Base-by-base conservation (phyloP, 441 rosid genomes). In the Omphalea diandra region DNA sequence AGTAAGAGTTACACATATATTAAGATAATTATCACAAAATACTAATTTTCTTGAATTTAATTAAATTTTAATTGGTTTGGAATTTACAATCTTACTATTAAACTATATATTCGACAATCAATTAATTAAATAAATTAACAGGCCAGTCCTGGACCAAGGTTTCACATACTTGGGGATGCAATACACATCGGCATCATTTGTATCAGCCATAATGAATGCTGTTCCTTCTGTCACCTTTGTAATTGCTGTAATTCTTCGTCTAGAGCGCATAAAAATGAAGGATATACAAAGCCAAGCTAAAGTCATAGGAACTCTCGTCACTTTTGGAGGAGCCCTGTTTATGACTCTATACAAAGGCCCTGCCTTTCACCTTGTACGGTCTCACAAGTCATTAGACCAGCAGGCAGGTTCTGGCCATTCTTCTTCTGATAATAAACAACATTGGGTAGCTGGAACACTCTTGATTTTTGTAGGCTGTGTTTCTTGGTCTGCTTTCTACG, bases 71-170 rank as follows among this genome's bases (percentile, higher is more conserved):
- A n/a, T n/a, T n/a, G n/a, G n/a, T n/a, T n/a, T n/a, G n/a, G n/a
- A n/a, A n/a, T n/a, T n/a, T n/a, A n/a, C n/a, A n/a, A n/a, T 40
- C 43, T 7, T 40, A 40, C 11, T 38, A 38, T 38, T 5, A 1
- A 60, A 55, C 33, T 22, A 6, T 66, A 20, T 55, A 18, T 5
- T 5, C 38, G 36, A 41, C 15, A 14, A 26, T 20, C 18, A 65
- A 22, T 22, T 29, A 3, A 75, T 49, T 27, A 5, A 69, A 75
- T 49, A 35, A 5, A 69, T 53, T 26, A 26, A 53, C 85, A 89
- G 95, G 90, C 92, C 95, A 73, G 80, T 93, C 49, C 73, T 93
- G 63, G 94, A 88, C 66, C 95, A 90, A 74, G 90, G 91, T 31
- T 83, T 85, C 66, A 58, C 79, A 44, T 85, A 79, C 81, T 74